Evolutionary conservation across 78 protist species (phyloP).

Genomic region (Dictyostelium intermedium): DNA sequence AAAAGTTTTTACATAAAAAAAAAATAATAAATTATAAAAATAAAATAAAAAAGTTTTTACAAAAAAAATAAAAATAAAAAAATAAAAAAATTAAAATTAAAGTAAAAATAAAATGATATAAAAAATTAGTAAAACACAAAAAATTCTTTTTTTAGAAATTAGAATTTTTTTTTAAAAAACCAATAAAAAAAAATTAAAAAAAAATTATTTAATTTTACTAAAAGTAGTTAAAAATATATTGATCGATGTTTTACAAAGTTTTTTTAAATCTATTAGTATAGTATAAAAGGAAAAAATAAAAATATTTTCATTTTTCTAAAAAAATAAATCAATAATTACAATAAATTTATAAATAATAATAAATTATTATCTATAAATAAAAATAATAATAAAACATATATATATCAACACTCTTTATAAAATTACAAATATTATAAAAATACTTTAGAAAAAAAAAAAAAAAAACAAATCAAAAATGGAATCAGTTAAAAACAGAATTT

Average conservation of each 20-base stretch:
- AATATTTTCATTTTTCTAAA: background rate
- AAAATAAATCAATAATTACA: background rate
- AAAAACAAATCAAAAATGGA: background rate
- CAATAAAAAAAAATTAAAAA: background rate
- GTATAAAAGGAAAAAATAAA: background rate
- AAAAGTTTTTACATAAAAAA: too few species aligned
- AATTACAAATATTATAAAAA: background rate
- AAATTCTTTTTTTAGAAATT: background rate
- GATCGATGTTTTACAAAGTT: background rate
- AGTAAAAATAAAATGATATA: too few species aligned
- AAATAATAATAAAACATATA: background rate
- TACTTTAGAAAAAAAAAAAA: background rate
- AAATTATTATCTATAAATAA: background rate
- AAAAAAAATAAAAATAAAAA: too few species aligned
- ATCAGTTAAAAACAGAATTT: background rate
- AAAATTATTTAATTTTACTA: background rate
- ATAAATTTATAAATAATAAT: background rate
- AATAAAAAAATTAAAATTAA: too few species aligned
- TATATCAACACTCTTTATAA: background rate
- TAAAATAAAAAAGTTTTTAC: background rate
- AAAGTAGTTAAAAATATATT: background rate
- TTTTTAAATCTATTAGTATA: background rate
- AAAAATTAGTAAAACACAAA: background rate
- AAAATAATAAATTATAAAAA: too few species aligned
- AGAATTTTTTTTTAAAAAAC: too few species aligned